These are phyloP conservation scores for Verbascum thapsus DNA, from an alignment of 257 asterid species.

Conservation along the genomic window DNA sequence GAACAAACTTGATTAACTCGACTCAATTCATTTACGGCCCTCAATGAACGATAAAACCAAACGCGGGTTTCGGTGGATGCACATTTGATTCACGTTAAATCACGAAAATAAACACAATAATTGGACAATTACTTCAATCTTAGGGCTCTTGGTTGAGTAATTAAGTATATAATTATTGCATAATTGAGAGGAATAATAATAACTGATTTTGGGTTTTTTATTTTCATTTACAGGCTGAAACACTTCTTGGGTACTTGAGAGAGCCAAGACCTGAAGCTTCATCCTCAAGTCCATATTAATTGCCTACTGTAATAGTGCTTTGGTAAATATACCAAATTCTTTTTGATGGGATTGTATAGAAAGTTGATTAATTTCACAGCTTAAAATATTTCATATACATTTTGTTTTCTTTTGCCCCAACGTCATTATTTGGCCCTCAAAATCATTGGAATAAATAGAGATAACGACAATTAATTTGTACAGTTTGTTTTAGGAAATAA, in stretches of 20 bases:
- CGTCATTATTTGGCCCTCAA: too few species aligned
- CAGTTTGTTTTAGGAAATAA: too few species aligned
- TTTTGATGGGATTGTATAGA: conserved; percentile 40
- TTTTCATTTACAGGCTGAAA: conserved; percentile 59
- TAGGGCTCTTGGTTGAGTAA: background rate
- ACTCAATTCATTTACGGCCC: too few species aligned
- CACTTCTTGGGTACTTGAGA: conserved; percentile 61
- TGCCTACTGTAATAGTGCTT: too few species aligned
- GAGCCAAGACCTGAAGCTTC: conserved; percentile 70
- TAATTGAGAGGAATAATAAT: conserved; percentile 3
- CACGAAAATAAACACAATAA: background rate
- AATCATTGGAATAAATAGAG: too few species aligned
- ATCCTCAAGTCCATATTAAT: conserved; percentile 38
- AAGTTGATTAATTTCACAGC: conserved; percentile 32
- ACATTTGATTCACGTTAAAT: too few species aligned
- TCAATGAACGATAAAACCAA: too few species aligned
- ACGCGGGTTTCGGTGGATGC: too few species aligned
- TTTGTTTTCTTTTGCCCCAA: too few species aligned
- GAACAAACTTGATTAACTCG: too few species aligned
- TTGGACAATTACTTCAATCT: conserved; percentile 17
- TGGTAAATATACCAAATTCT: conserved; percentile 37
- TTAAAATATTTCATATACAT: background rate
- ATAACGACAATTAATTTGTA: too few species aligned
- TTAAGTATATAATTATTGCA: conserved; percentile 6
- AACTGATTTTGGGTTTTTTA: too few species aligned